phyloP scores from a whole-genome alignment of 164 flowering plant genomes.

The Annona cherimola region DNA sequence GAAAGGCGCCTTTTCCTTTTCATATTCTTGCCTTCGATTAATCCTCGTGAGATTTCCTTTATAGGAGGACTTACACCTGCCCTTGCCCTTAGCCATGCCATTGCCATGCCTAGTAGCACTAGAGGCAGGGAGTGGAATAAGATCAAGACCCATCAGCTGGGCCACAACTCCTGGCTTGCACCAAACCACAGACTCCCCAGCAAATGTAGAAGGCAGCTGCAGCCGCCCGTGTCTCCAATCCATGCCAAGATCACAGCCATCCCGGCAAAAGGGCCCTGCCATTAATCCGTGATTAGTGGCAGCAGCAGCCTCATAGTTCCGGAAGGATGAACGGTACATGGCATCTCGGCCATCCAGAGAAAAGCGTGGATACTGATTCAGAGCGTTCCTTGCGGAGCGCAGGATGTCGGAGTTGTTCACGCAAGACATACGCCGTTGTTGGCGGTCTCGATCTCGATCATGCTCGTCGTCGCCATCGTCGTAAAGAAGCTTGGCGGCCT shows the following conservation, averaged over 20 bases:
- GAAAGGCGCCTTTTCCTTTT: slow-evolving; percentile 16
- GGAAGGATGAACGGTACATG: slow-evolving; percentile 71
- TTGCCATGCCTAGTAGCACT: slow-evolving; percentile 2
- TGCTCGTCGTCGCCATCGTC: slow-evolving; percentile 1
- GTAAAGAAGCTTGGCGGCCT: slow-evolving; percentile 14
- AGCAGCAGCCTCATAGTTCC: slow-evolving; percentile 15
- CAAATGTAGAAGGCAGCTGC: slow-evolving; percentile 37
- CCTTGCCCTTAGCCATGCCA: slow-evolving; percentile 16
- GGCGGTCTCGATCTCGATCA: neutral
- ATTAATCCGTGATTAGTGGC: slow-evolving; percentile 5
- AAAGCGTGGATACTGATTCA: slow-evolving; percentile 91
- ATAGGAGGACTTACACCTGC: neutral
- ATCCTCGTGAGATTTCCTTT: slow-evolving; percentile 34
- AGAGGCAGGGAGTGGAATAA: slow-evolving; percentile 57
- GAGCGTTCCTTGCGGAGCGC: slow-evolving; percentile 68
- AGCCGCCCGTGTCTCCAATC: slow-evolving; percentile 11
- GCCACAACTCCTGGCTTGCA: slow-evolving; percentile 86
- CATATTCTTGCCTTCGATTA: slow-evolving; percentile 30
- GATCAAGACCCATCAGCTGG: slow-evolving; percentile 88
- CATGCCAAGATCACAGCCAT: slow-evolving; percentile 15
- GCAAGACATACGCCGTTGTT: slow-evolving; percentile 61
- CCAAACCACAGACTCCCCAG: slow-evolving; percentile 76
- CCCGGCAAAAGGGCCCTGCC: slow-evolving; percentile 1
- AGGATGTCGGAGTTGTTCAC: slow-evolving; percentile 79
- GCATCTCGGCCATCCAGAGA: slow-evolving; percentile 86